Evolutionary conservation across 1,284 basidiomycete genomes (phyloP), one percentile per base, ranked within the genome.

Genomic region (Tilletia setariae): DNA sequence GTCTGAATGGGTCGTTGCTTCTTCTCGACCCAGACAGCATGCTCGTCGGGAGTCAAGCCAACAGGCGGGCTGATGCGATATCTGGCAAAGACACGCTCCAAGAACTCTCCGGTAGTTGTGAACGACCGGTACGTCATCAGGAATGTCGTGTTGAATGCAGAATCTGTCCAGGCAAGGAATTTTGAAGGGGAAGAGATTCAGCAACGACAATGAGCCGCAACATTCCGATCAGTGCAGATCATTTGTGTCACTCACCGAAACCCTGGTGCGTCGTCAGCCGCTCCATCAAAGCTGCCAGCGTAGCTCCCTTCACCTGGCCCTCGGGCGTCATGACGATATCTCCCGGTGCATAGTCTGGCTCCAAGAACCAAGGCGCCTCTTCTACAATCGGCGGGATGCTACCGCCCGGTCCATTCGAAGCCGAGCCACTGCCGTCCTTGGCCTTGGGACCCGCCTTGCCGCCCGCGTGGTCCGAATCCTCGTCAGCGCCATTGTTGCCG

Each of bases 71-170:
- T 84, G 51, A 96, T 90, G 76, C 87, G 87, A 84, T 94, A 98
- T 6, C 96, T 89, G 68, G 88, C 86, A 11, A 92, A 87, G 30
- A 99, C 87, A n/a, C 92, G 85, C 65, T 93, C 89, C 69, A 98
- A 90, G 25, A 98, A 84, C 69, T 93, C 90, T 67, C 92, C 87
- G 21, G 93, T 85, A 0, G 90, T 90, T 16, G 92, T 93, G 83
- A 98, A 98, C 0, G 93, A 95, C 75, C 94, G 93, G 86, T 94
- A 97, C 0, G 96, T 98, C 87, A 97, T 91, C 71, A 98, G 84
- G 87, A 98, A 99, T 1, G 94, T 91, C 81, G 91, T 90, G 81
- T 89, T 91, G 84, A 92, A 98, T 6, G 88, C 88, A 0, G 88
- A 86, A 82, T 94, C 93, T 69, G 42, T 23, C n/a, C n/a, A n/a